Evolutionary conservation across 352 stramenopile genomes (phyloP).

Genomic region (Phytopythium cucurbitacearum): DNA sequence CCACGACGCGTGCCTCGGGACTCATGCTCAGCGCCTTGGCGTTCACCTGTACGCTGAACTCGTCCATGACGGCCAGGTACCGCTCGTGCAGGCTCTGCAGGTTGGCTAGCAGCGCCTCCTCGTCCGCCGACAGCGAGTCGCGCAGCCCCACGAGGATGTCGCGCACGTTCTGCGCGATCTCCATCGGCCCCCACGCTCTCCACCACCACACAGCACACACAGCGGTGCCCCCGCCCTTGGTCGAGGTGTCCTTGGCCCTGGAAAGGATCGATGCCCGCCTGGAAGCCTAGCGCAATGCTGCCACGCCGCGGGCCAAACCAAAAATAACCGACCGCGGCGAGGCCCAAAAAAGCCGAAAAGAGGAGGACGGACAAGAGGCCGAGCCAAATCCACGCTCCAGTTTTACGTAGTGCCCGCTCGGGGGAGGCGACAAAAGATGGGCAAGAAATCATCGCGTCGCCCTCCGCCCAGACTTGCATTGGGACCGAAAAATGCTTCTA

Average conservation of each 20-base stretch:
- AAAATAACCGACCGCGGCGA: no score
- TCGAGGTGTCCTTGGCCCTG: no score
- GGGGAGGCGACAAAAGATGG: neutral
- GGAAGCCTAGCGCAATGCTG: no score
- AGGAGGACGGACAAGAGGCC: constrained; percentile 1
- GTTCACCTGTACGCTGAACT: constrained; percentile 51
- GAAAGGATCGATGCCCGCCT: no score
- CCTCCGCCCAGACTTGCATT: no score
- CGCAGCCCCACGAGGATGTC: constrained; percentile 83
- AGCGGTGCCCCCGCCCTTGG: no score
- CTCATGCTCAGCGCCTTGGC: constrained; percentile 63
- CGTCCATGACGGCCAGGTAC: constrained; percentile 70
- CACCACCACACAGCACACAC: no score
- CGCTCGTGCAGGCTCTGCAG: constrained; percentile 63
- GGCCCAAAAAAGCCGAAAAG: constrained; percentile 1
- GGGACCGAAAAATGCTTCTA: no score
- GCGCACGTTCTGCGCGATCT: constrained; percentile 77
- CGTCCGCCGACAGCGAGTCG: constrained; percentile 59
- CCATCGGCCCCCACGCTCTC: constrained; percentile 30
- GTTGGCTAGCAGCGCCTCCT: constrained; percentile 59
- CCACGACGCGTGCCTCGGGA: constrained; percentile 67
- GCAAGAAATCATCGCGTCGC: neutral
- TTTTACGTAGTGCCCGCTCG: constrained; percentile 1
- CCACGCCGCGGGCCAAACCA: no score
- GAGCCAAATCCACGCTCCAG: constrained; percentile 3